phyloP scores from a whole-genome alignment of 148 eudicot species.

The Nepenthes mirabilis region DNA sequence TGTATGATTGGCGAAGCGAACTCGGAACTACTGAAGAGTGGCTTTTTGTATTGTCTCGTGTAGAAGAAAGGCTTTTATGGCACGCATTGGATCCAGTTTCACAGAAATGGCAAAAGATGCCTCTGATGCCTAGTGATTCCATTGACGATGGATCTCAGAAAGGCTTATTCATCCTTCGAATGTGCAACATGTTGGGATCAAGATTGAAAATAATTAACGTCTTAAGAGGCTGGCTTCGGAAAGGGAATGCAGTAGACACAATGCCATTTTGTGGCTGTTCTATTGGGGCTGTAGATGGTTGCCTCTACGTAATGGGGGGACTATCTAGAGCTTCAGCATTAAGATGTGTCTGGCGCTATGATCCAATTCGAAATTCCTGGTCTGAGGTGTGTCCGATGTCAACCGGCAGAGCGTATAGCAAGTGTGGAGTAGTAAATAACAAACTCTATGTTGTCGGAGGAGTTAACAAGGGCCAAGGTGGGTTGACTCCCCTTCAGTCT shows the following conservation, averaged over 20 bases:
- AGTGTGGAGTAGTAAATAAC: conserved; percentile 60
- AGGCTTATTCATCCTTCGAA: conserved; percentile 31
- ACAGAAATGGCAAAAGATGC: conserved; percentile 62
- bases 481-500: conserved; percentile 73
- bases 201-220: conserved; percentile 53
- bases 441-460: conserved; percentile 95
- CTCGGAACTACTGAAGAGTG: conserved; percentile 73
- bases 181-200: conserved; percentile 60
- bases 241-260: conserved; percentile 34
- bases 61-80: conserved; percentile 53
- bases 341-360: conserved; percentile 61
- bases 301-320: conserved; percentile 81
- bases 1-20: conserved; percentile 59
- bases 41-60: conserved; percentile 65
- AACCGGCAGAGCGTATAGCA: conserved; percentile 74
- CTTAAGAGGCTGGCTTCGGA: conserved; percentile 69
- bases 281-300: conserved; percentile 67
- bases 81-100: conserved; percentile 72
- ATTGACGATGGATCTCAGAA: conserved; percentile 33
- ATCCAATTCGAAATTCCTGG: conserved; percentile 71
- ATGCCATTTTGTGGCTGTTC: conserved; percentile 80
- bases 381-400: conserved; percentile 62
- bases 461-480: conserved; percentile 64
- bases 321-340: conserved; percentile 53
- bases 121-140: conserved; percentile 50